Percentiles rank a stretch among this genome's conserved stretches.
phyloP scores from a whole-genome alignment of 805 yeast species.

The Cyberlindnera maclurae region DNA sequence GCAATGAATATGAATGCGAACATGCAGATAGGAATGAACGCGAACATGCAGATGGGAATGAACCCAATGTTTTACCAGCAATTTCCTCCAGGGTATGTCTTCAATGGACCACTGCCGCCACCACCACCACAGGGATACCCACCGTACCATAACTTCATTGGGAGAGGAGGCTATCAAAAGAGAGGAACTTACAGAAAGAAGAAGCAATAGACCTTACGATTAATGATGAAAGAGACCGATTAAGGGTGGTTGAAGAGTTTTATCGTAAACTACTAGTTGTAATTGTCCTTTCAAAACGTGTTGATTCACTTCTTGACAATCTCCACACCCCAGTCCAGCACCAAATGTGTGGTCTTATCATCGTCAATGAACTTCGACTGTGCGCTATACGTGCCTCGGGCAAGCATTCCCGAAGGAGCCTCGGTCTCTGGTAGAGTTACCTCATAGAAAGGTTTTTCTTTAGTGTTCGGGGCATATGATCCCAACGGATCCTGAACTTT shows the following conservation, averaged over 20 bases:
- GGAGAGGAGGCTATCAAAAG: constrained; percentile 7
- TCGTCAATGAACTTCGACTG: constrained; percentile 80
- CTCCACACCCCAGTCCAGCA: constrained; percentile 79
- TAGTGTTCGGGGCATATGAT: constrained; percentile 83
- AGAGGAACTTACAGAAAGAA: constrained; percentile 6
- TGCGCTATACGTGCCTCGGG: constrained; percentile 81
- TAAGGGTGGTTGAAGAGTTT: too few relatives aligned
- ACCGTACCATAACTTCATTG: background rate
- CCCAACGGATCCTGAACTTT: constrained; percentile 85
- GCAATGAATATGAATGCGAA: constrained; percentile 7
- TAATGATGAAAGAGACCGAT: too few relatives aligned
- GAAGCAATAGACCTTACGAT: background rate
- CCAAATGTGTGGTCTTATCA: constrained; percentile 66
- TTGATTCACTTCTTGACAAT: constrained; percentile 50
- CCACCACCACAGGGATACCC: constrained; percentile 1
- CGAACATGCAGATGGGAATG: constrained; percentile 11
- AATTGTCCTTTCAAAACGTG: too few relatives aligned
- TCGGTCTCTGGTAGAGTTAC: constrained; percentile 59
- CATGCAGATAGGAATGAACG: constrained; percentile 10
- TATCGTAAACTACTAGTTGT: too few relatives aligned
- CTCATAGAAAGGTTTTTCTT: constrained; percentile 71
- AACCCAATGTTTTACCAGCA: background rate
- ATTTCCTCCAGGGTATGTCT: too few relatives aligned
- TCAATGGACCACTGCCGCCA: background rate
- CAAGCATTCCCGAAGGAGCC: constrained; percentile 86